Evolutionary conservation across 352 stramenopile species (phyloP), one percentile per base, ranked within the genome.

Genomic region (Peronospora tabacina): DNA sequence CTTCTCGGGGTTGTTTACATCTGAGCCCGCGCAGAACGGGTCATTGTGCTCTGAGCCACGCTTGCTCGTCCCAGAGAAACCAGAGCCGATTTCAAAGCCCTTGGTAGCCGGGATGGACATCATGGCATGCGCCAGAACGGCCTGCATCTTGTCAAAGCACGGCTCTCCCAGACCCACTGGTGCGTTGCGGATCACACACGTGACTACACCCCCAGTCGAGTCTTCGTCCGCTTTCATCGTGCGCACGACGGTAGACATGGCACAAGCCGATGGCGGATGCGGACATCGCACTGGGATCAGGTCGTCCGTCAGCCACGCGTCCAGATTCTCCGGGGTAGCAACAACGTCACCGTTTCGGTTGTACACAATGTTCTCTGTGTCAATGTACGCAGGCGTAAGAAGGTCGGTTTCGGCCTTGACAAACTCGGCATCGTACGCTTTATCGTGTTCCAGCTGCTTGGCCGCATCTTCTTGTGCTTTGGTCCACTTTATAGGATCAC

Each of bases 131-230:
- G 96, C 97, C 32, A 99, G 72, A 49, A 98, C 81, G 12, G 97
- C 97, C 66, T 99, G 95, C 28, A 99, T 79, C 79, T 99, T 99
- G 78, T 99, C 97, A 70, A 99, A 99, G 48, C 97, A 98, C 13
- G 97, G 96, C 55, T 97, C 85, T n/a, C 97, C 97, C 7, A 98
- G 65, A 42, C 97, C 95, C 15, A 97, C 85, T 0, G 95, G 95
- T 15, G 97, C 95, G 59, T 98, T 98, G 42, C 94, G 80, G 42
- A 95, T 97, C 29, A 99, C 87, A 50, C 95, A 98, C 19, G 95
- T 98, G 9, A 99, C 92, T 8, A 98, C 93, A 24, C 96, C 96
- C 24, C 96, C 83, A 2, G 78, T 94, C 47, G 84, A 87, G 94
- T 98, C 86, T 40, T 90, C 34, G 28, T 91, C 78, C 46, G 75